These are phyloP conservation scores for Botrytis porri DNA, from an alignment of 2,329 filamentous ascomycete species.

Conservation along the genomic window DNA sequence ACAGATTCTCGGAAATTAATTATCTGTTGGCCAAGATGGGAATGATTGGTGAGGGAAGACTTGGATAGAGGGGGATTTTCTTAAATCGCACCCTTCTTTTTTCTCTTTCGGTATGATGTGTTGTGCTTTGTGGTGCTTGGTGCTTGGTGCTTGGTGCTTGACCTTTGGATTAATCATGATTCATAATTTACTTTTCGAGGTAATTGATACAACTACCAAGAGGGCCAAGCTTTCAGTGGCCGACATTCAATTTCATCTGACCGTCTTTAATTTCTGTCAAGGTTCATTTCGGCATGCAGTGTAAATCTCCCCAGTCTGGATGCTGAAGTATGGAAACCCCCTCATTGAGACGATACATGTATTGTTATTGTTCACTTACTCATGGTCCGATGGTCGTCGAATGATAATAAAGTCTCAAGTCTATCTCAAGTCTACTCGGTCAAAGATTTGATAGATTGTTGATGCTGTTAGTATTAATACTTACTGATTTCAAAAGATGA, in stretches of 20 bases:
- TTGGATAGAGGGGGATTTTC: neutral
- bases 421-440: neutral
- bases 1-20: constrained; percentile 11
- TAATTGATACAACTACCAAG: constrained; percentile 10
- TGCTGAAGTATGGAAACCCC: neutral
- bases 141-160: neutral
- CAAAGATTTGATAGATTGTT: neutral
- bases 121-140: neutral
- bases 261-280: neutral
- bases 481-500: too few species aligned
- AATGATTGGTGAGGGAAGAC: neutral
- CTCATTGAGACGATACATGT: neutral
- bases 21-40: neutral
- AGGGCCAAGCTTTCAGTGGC: constrained; percentile 11
- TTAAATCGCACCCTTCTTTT: neutral
- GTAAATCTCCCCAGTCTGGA: neutral
- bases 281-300: neutral
- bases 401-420: neutral
- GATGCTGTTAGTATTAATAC: neutral
- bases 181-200: neutral
- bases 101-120: neutral
- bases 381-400: neutral
- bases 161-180: neutral
- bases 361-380: neutral
- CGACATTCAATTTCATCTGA: constrained; percentile 5